phyloP scores from a whole-genome alignment of 2,329 filamentous ascomycete genomes.

The Aphanoascus verrucosus region DNA sequence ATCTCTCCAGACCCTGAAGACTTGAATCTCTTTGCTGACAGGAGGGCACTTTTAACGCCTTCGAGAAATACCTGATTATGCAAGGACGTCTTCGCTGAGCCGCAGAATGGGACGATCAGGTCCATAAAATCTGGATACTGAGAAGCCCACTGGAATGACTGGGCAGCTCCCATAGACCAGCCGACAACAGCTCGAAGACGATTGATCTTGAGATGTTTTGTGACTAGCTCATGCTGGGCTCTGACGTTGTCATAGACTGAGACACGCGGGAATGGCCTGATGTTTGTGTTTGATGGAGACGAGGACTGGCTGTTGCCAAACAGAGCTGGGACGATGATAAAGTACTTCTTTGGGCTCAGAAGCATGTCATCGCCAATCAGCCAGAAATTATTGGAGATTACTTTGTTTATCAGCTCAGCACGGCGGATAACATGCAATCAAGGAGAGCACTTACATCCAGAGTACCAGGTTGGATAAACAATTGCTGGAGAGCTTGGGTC shows the following conservation, averaged over 20 bases:
- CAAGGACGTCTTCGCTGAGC: conserved; percentile 51
- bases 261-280: conserved; percentile 51
- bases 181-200: conserved; percentile 54
- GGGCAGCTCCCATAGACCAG: conserved; percentile 61
- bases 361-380: conserved; percentile 56
- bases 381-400: conserved; percentile 64
- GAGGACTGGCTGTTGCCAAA: conserved; percentile 60
- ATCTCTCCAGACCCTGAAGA: conserved; percentile 44
- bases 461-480: conserved; percentile 70
- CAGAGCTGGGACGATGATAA: conserved; percentile 57
- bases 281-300: conserved; percentile 52
- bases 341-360: conserved; percentile 54
- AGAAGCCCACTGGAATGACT: conserved; percentile 54
- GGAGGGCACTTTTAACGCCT: conserved; percentile 50
- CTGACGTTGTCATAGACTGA: conserved; percentile 59
- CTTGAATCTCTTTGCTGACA: conserved; percentile 46
- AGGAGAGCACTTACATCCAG: conserved; percentile 39
- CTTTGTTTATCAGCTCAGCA: conserved; percentile 22
- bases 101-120: conserved; percentile 55
- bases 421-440: not conserved
- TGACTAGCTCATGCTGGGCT: conserved; percentile 57
- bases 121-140: conserved; percentile 58
- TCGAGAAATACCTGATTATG: conserved; percentile 61
- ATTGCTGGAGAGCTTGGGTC: conserved; percentile 52
- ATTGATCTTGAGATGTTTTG: conserved; percentile 49